These are phyloP conservation scores for Ilyonectria sp. DNA, from an alignment of 2,329 filamentous ascomycete species.

Conservation along the genomic window DNA sequence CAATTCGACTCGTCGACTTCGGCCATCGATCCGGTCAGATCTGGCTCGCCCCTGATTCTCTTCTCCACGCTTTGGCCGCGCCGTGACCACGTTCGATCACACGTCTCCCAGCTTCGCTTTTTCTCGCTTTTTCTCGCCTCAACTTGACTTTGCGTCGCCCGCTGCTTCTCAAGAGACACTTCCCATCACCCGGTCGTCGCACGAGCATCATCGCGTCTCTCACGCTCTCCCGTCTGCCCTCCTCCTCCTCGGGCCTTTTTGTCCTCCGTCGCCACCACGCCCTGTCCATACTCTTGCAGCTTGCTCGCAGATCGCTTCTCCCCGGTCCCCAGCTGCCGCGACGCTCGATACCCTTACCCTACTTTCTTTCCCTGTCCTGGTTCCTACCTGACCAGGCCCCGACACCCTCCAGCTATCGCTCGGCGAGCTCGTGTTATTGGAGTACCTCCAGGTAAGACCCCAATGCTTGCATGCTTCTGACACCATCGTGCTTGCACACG, in stretches of 20 bases:
- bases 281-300: slow-evolving; percentile 44
- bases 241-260: slow-evolving; percentile 1
- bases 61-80: slow-evolving; percentile 37
- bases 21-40: slow-evolving; percentile 39
- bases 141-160: slow-evolving; percentile 18
- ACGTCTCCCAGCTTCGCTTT: slow-evolving; percentile 22
- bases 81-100: slow-evolving; percentile 30
- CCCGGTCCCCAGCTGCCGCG: slow-evolving; percentile 44
- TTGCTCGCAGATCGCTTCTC: slow-evolving; percentile 44
- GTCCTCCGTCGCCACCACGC: slow-evolving; percentile 19
- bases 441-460: slow-evolving; percentile 44
- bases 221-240: slow-evolving; percentile 25
- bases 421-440: slow-evolving; percentile 37
- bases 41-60: slow-evolving; percentile 40
- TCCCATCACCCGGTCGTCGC: slow-evolving; percentile 21
- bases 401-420: slow-evolving; percentile 42
- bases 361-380: slow-evolving; percentile 39
- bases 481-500: slow-evolving; percentile 46
- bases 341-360: slow-evolving; percentile 41
- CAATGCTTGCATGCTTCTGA: slow-evolving; percentile 42
- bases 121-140: slow-evolving; percentile 13
- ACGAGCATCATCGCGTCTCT: slow-evolving; percentile 14
- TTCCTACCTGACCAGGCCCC: slow-evolving; percentile 44
- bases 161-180: slow-evolving; percentile 11
- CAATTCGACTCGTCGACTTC: slow-evolving; percentile 39